These are phyloP conservation scores for Phylloporus sp. DNA, from an alignment of 768 basidiomycete genomes.

Conservation along the genomic window DNA sequence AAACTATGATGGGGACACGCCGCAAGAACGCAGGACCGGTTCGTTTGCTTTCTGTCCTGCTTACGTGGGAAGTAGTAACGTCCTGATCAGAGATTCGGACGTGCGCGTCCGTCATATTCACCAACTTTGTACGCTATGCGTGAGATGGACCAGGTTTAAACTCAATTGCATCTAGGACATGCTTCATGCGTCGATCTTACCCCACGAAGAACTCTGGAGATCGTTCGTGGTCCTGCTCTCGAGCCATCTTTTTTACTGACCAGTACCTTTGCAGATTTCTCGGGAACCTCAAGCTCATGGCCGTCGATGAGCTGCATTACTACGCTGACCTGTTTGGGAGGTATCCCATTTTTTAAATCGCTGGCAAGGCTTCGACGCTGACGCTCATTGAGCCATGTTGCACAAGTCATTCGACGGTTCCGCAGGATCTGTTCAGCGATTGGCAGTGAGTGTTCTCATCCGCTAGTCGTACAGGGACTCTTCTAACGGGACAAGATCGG, in stretches of 20 bases:
- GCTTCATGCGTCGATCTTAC: conserved; percentile 79
- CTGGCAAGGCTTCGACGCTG: not conserved
- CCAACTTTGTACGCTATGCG: conserved; percentile 68
- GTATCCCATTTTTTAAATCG: conserved; percentile 31
- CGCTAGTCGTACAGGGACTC: not conserved
- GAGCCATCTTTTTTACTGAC: conserved; percentile 5
- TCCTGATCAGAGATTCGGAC: conserved; percentile 55
- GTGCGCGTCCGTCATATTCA: conserved; percentile 75
- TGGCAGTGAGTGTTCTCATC: conserved; percentile 51
- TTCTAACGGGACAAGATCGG: conserved; percentile 36
- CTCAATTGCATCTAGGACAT: conserved; percentile 52
- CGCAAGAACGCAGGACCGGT: conserved; percentile 62
- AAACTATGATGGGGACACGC: conserved; percentile 89
- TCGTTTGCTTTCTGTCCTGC: conserved; percentile 1
- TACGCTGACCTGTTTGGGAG: conserved; percentile 79
- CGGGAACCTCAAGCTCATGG: conserved; percentile 69
- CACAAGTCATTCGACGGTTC: conserved; percentile 70
- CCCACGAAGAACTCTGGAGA: conserved; percentile 82
- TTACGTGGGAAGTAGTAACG: not conserved
- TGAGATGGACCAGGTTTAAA: not conserved
- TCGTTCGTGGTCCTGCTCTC: conserved; percentile 35
- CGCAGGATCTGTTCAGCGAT: conserved; percentile 71
- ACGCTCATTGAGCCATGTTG: conserved; percentile 57
- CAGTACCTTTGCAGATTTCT: conserved; percentile 50
- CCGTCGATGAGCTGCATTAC: conserved; percentile 84